Evolutionary conservation across 169 alveolate species (phyloP), one percentile per base, ranked within the genome.

Genomic region (Haemoproteus tartakovskyi): DNA sequence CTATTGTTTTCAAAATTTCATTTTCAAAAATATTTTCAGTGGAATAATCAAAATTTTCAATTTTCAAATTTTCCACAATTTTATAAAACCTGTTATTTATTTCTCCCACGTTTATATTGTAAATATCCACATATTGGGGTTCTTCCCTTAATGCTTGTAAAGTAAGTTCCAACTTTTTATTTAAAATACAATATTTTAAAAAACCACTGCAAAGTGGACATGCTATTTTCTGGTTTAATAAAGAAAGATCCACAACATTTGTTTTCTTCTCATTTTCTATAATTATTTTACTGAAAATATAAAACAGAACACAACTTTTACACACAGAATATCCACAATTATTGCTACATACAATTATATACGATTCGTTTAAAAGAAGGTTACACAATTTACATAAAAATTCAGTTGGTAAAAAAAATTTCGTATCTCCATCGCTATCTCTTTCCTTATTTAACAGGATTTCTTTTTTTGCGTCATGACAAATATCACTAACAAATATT

Each of bases 251-350:
- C 18, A 74, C 27, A 30, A 12, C 16, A 14, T 60, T 40, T 12
- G 2, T 18, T 46, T 57, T 74, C 11, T 57, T 57, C 19, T 57
- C 84, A 57, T 74, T 50, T 18, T 56, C 57, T 30, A 14, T 18
- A 4, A 74, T 50, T 2, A 56, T 6, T 1, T 29, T 9, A 48
- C 36, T 74, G 2, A 74, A 43, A 6, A 74, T 57, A 38, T 56
- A 74, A 50, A 74, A 74, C 21, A 74, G 40, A 14, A 74, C 30
- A 56, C 84, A 74, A 12, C 41, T 74, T 27, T 59, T 74, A 26
- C 84, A 74, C 14, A 74, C 84, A 4, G 84, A 74, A 60, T 74
- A 74, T 18, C 84, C 84, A 74, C 84, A 74, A 36, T 74, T 74
- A 48, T 74, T 74, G 27, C 27, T 56, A 37, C 84, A 74, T 16